phyloP scores from a whole-genome alignment of 139 green algal species.

The Auxenochlorella pyrenoidosa region DNA sequence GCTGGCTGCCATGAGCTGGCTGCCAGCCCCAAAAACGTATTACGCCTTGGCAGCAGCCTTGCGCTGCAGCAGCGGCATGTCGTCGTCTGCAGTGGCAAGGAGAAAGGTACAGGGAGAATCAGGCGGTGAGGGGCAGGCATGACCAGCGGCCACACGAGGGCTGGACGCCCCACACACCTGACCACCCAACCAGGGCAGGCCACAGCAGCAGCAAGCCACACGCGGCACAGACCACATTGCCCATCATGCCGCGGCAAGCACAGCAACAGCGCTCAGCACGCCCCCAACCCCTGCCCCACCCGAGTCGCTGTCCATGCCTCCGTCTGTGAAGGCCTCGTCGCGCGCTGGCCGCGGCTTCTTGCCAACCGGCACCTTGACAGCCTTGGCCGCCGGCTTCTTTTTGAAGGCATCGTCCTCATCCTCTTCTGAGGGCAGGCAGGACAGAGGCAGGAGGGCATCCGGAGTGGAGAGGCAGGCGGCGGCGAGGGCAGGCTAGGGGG shows the following conservation, averaged over 20 bases:
- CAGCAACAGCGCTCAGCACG: too few relatives aligned
- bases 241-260: too few relatives aligned
- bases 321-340: slow-evolving; percentile 42
- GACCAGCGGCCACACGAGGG: too few relatives aligned
- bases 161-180: too few relatives aligned
- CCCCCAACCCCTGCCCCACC: too few relatives aligned
- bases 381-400: slow-evolving; percentile 15
- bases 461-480: too few relatives aligned
- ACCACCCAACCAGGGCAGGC: too few relatives aligned
- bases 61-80: slow-evolving; percentile 35
- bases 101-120: background rate
- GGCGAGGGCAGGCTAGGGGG: too few relatives aligned
- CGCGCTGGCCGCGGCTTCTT: slow-evolving; percentile 9
- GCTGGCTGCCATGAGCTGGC: too few relatives aligned
- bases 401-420: background rate
- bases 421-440: background rate
- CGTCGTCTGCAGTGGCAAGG: slow-evolving; percentile 27
- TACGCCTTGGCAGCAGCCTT: background rate
- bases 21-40: background rate
- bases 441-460: too few relatives aligned
- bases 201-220: too few relatives aligned
- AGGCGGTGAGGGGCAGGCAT: background rate
- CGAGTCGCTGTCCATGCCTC: slow-evolving; percentile 13
- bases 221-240: too few relatives aligned
- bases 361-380: background rate